These are phyloP conservation scores for Cystobasidium onofrii DNA, from an alignment of 768 basidiomycete species.

Conservation along the genomic window DNA sequence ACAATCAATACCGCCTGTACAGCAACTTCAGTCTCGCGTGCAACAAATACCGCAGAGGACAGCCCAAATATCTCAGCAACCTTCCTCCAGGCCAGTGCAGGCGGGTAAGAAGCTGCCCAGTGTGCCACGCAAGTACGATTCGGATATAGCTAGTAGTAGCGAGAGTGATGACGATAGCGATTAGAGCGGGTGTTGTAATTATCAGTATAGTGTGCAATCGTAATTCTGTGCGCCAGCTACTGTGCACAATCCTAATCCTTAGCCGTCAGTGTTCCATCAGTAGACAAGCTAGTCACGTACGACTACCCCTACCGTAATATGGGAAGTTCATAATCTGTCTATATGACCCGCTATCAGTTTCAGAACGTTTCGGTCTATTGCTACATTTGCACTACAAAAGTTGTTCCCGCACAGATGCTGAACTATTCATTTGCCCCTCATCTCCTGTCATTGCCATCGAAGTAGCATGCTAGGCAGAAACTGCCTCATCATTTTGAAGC, in stretches of 20 bases:
- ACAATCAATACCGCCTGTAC: neutral
- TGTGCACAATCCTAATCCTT: too few relatives aligned
- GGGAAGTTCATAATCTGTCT: too few relatives aligned
- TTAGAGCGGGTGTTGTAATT: too few relatives aligned
- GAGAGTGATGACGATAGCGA: constrained; percentile 29
- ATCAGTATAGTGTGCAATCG: too few relatives aligned
- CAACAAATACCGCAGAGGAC: neutral
- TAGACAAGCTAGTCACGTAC: too few relatives aligned
- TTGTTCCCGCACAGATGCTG: too few relatives aligned
- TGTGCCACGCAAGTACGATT: neutral
- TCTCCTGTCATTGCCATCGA: neutral
- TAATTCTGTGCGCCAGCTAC: too few relatives aligned
- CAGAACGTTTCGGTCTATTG: neutral
- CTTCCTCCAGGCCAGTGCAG: neutral
- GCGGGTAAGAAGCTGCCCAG: neutral
- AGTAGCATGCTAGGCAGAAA: neutral
- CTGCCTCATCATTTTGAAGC: neutral
- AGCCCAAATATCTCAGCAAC: neutral
- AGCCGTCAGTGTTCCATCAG: too few relatives aligned
- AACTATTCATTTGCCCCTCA: too few relatives aligned
- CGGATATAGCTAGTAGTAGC: constrained; percentile 30
- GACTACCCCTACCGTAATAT: too few relatives aligned
- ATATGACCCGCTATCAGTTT: too few relatives aligned
- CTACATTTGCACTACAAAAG: too few relatives aligned
- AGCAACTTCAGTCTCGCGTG: neutral